Conservation (phyloP, 1,284 basidiomycete genomes). For the Puccinia brachypodii region DNA sequence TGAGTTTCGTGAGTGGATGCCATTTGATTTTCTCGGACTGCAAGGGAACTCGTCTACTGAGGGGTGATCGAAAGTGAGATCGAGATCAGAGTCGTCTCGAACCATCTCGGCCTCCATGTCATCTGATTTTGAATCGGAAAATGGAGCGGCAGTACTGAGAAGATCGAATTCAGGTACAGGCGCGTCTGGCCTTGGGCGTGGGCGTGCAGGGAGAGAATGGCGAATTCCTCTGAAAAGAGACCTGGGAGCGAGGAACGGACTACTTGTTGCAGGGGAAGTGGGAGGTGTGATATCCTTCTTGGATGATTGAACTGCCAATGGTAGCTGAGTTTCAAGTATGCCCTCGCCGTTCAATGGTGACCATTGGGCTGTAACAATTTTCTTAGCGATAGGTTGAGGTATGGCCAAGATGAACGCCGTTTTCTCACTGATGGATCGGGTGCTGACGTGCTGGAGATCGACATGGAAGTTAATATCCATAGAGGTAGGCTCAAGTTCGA, state of each 20-base stretch:
- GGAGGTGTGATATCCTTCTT: not conserved
- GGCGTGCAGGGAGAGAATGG: not conserved
- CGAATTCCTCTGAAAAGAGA: not conserved
- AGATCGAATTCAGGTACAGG: slow-evolving; percentile 19
- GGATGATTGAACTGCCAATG: not conserved
- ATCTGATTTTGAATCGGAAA: not conserved
- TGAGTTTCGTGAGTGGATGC: not conserved
- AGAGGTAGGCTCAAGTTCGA: not conserved
- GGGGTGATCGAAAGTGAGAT: slow-evolving; percentile 6
- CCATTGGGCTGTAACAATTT: slow-evolving; percentile 36
- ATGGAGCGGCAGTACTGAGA: slow-evolving; percentile 39
- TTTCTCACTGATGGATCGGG: slow-evolving; percentile 2
- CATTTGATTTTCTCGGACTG: not conserved
- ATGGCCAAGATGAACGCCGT: slow-evolving; percentile 26
- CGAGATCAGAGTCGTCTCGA: slow-evolving; percentile 14
- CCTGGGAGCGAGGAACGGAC: not conserved
- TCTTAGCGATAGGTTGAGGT: slow-evolving; percentile 13
- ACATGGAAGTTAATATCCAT: slow-evolving; percentile 28
- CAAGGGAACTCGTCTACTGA: not conserved
- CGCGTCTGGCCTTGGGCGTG: not conserved
- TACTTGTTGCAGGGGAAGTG: not conserved
- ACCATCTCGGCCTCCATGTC: not conserved
- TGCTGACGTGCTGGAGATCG: slow-evolving; percentile 8
- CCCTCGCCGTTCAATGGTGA: slow-evolving; percentile 36
- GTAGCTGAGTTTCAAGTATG: slow-evolving; percentile 32